A percentile compares a stretch with the other conserved stretches of the same genome.
Evolutionary conservation across 352 stramenopile species (phyloP).

Genomic region (Phytophthora constricta): DNA sequence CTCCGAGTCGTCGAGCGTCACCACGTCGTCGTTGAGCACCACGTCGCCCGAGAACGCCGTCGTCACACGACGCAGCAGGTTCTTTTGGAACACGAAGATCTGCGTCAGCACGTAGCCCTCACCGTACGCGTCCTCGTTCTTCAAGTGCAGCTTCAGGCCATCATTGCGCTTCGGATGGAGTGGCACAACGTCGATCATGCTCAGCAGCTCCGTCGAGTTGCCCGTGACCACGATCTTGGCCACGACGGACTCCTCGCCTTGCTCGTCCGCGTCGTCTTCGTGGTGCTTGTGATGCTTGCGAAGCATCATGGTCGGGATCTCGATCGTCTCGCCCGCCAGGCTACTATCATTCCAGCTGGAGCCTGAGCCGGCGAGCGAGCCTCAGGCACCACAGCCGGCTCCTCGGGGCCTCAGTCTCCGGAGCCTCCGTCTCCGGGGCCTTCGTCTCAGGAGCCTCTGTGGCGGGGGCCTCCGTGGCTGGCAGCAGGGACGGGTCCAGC

Average conservation of each 20-base stretch:
- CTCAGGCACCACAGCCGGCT: constrained; percentile 11
- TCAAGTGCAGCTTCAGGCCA: constrained; percentile 57
- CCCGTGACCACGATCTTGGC: constrained; percentile 61
- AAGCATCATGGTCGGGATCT: constrained; percentile 44
- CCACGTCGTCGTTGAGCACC: constrained; percentile 49
- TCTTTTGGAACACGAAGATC: constrained; percentile 59
- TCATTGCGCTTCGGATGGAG: constrained; percentile 48
- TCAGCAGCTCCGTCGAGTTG: constrained; percentile 61
- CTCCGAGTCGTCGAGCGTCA: constrained; percentile 45
- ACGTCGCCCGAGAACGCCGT: constrained; percentile 47
- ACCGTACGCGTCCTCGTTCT: constrained; percentile 56
- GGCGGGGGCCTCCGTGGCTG: not conserved
- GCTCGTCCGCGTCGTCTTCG: constrained; percentile 27
- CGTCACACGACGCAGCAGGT: constrained; percentile 45
- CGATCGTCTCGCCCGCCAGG: constrained; percentile 30
- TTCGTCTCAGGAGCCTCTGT: constrained; percentile 10
- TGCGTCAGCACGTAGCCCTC: constrained; percentile 64
- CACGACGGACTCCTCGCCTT: constrained; percentile 39
- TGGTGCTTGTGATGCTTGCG: constrained; percentile 37
- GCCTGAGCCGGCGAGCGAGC: constrained; percentile 7
- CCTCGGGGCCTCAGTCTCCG: not conserved
- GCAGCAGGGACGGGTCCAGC: constrained; percentile 43
- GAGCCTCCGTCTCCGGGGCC: constrained; percentile 6
- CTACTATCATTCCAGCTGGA: constrained; percentile 22
- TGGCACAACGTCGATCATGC: constrained; percentile 50